phyloP scores from a whole-genome alignment of 140 eudicot genomes.

The Anethum foeniculum region DNA sequence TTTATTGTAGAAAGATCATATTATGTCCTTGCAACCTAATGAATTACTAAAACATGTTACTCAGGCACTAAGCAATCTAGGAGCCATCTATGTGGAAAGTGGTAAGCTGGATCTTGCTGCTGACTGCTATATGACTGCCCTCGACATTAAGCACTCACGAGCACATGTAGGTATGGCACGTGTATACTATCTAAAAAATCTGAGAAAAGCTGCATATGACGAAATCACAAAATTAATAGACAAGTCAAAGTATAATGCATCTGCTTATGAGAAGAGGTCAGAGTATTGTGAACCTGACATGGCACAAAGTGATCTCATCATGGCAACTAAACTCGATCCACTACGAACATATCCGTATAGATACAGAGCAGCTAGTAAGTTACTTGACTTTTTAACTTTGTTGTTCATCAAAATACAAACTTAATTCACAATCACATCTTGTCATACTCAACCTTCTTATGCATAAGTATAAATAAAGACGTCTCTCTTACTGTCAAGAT shows the following conservation, averaged over 20 bases:
- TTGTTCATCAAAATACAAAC: no score
- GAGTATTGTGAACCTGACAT: slow-evolving; percentile 58
- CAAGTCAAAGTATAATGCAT: slow-evolving; percentile 46
- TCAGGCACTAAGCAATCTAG: slow-evolving; percentile 64
- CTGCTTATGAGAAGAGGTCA: slow-evolving; percentile 67
- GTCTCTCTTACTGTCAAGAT: no score
- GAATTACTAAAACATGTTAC: not conserved
- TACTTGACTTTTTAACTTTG: no score
- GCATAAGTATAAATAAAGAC: no score
- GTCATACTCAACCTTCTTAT: no score
- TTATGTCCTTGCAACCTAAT: not conserved
- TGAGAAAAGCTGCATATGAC: slow-evolving; percentile 54
- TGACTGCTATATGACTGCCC: slow-evolving; percentile 54
- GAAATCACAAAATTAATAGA: slow-evolving; percentile 70
- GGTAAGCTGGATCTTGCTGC: slow-evolving; percentile 55
- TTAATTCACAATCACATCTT: no score
- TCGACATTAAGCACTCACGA: slow-evolving; percentile 53
- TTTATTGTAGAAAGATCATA: not conserved
- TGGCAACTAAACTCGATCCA: slow-evolving; percentile 53
- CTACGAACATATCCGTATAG: slow-evolving; percentile 60
- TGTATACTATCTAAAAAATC: slow-evolving; percentile 45
- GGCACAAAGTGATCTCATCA: slow-evolving; percentile 54
- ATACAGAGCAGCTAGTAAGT: slow-evolving; percentile 63
- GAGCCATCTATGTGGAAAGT: slow-evolving; percentile 52
- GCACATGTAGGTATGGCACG: slow-evolving; percentile 75